These are phyloP conservation scores for Entoloma clypeatum DNA, from an alignment of 1,284 basidiomycete species.

Conservation along the genomic window DNA sequence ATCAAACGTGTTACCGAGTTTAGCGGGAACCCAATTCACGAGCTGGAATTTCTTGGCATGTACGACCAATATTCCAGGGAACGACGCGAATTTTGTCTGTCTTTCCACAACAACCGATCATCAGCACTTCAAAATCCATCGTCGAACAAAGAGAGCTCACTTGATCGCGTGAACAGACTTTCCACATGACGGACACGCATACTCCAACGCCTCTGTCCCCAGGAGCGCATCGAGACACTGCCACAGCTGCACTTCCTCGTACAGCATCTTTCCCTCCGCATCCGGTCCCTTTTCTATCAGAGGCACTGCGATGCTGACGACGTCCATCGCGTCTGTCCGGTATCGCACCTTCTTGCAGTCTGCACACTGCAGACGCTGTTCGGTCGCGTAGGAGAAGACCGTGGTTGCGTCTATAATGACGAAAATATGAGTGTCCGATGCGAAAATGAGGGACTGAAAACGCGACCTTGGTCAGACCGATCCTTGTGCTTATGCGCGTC, in stretches of 20 bases:
- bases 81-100: slow-evolving; percentile 76
- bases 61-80: slow-evolving; percentile 86
- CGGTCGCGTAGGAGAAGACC: slow-evolving; percentile 78
- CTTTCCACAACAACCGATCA: slow-evolving; percentile 33
- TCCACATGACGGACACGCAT: slow-evolving; percentile 52
- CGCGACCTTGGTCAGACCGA: slow-evolving; percentile 30
- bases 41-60: slow-evolving; percentile 96
- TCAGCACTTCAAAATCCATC: neutral
- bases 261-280: slow-evolving; percentile 61
- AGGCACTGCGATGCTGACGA: slow-evolving; percentile 79
- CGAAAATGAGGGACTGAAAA: neutral
- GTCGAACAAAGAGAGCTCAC: slow-evolving; percentile 25
- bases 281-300: slow-evolving; percentile 51
- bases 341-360: slow-evolving; percentile 89
- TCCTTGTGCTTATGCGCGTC: slow-evolving; percentile 55
- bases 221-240: slow-evolving; percentile 70
- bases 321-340: slow-evolving; percentile 74
- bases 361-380: slow-evolving; percentile 82
- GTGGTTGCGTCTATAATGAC: slow-evolving; percentile 60
- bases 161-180: slow-evolving; percentile 41
- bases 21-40: slow-evolving; percentile 95
- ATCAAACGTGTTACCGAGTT: slow-evolving; percentile 63
- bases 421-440: slow-evolving; percentile 4
- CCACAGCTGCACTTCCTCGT: slow-evolving; percentile 66
- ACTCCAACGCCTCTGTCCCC: slow-evolving; percentile 68